Base-by-base conservation (phyloP, 805 yeast genomes). In the Priceomyces castillae region DNA sequence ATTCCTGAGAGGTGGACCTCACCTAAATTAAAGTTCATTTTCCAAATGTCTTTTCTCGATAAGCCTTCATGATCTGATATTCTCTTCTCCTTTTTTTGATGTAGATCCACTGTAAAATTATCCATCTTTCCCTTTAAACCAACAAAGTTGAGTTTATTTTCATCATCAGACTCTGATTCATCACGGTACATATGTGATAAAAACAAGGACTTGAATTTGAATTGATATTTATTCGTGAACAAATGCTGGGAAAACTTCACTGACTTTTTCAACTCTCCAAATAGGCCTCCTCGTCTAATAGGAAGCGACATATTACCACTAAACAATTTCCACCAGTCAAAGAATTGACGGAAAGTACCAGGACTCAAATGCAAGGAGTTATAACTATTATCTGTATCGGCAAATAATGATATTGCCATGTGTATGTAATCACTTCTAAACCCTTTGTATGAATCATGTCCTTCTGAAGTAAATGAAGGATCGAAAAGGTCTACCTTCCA, bases 291-390 rank as follows among this genome's bases (percentile, higher is more conserved):
- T 37, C 78, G 73, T 40, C 95, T 76, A 12, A 89, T 77, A 0
- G 98, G 96, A 16, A 90, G 69, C 41, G 89, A 80, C 51, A 85
- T 73, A 43, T 84, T 82, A 19, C 92, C 84, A n/a, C 84, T 77
- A 62, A 92, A 92, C 50, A 86, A 75, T 26, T 66, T 64, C 96
- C 97, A 90, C 98, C 98, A 94, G 3, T 62, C 58, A 55, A 80
- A 81, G 65, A 94, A 90, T 46, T 81, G 85, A 6, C 66, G 58
- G 51, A 92, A 72, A 0, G 82, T 76, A 3, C 69, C 69, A 1
- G 97, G 96, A 2, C 90, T 74, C 41, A 92, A 64, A 58, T 90
- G 95, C 36, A 86, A 74, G 1, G 90, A 73, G 63, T 90, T 92
- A 52, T 82, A 81, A 9, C 73, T 67, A 3, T 57, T 46, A 1